Percentiles rank a stretch among this genome's conserved stretches.
Conservation (phyloP, 192 early-diverging fungal species). For the Podila verticillata region DNA sequence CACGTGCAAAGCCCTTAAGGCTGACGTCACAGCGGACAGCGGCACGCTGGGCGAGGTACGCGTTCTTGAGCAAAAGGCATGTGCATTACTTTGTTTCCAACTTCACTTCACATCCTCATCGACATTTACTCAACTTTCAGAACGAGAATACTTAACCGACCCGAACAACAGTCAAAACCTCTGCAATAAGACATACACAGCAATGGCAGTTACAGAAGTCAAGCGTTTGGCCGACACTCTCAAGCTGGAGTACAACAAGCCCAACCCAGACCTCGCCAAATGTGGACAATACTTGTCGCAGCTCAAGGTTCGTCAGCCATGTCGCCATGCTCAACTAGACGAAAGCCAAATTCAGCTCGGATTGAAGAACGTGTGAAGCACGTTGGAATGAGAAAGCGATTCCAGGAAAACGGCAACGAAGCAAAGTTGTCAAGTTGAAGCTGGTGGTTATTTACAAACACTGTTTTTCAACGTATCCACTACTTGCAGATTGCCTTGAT, state of each 20-base stretch:
- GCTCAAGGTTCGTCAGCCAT: slow-evolving; percentile 68
- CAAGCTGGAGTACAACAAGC: slow-evolving; percentile 73
- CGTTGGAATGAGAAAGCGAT: background rate
- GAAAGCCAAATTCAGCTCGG: too few species aligned
- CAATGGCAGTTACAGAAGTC: slow-evolving; percentile 51
- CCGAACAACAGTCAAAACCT: background rate
- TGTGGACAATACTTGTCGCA: slow-evolving; percentile 71
- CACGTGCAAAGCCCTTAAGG: too few species aligned
- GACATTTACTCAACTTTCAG: background rate
- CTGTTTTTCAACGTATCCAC: background rate
- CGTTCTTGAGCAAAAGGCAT: too few species aligned
- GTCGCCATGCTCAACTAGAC: background rate
- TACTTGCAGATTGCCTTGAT: slow-evolving; percentile 56
- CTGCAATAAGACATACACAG: background rate
- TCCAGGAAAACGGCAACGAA: background rate
- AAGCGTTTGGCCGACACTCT: slow-evolving; percentile 62
- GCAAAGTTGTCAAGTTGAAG: background rate
- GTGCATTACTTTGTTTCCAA: background rate
- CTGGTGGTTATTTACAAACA: background rate
- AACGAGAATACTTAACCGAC: background rate
- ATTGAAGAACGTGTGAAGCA: background rate
- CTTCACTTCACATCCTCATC: background rate
- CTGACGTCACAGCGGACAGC: too few species aligned
- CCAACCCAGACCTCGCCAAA: slow-evolving; percentile 74
- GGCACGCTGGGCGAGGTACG: too few species aligned